Evolutionary conservation across 2,329 filamentous ascomycete species (phyloP).

Genomic region (Paramyrothecium sp.): DNA sequence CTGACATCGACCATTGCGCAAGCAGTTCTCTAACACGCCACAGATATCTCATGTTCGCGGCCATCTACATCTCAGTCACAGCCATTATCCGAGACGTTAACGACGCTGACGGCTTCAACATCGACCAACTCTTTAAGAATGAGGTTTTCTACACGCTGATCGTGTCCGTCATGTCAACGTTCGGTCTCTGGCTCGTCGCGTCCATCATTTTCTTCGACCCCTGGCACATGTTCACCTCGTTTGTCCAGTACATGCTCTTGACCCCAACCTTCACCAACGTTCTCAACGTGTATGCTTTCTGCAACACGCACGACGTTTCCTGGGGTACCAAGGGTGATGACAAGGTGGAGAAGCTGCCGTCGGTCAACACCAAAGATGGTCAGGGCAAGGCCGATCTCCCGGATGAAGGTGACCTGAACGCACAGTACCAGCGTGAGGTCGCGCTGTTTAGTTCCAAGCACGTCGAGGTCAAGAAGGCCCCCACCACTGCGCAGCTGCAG

Average conservation of each 20-base stretch:
- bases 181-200: conserved; percentile 86
- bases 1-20: conserved; percentile 9
- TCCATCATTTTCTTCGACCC: conserved; percentile 96
- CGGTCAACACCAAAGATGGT: conserved; percentile 85
- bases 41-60: conserved; percentile 89
- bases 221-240: conserved; percentile 98
- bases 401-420: conserved; percentile 92
- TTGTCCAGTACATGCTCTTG: conserved; percentile 90
- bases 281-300: conserved; percentile 98
- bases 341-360: conserved; percentile 86
- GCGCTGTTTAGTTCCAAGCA: conserved; percentile 71
- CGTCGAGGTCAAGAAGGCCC: conserved; percentile 65
- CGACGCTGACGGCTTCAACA: conserved; percentile 61
- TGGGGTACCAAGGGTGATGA: conserved; percentile 99
- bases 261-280: conserved; percentile 98
- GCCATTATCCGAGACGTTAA: conserved; percentile 73
- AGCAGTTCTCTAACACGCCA: conserved; percentile 7
- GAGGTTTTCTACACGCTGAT: conserved; percentile 90
- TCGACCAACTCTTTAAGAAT: conserved; percentile 78
- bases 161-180: conserved; percentile 88
- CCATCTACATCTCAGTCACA: conserved; percentile 87
- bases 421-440: conserved; percentile 88
- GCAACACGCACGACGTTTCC: conserved; percentile 97
- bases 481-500: conserved; percentile 52
- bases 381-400: conserved; percentile 91